phyloP scores from a whole-genome alignment of 768 basidiomycete genomes.

The Leccinum uliginosum region DNA sequence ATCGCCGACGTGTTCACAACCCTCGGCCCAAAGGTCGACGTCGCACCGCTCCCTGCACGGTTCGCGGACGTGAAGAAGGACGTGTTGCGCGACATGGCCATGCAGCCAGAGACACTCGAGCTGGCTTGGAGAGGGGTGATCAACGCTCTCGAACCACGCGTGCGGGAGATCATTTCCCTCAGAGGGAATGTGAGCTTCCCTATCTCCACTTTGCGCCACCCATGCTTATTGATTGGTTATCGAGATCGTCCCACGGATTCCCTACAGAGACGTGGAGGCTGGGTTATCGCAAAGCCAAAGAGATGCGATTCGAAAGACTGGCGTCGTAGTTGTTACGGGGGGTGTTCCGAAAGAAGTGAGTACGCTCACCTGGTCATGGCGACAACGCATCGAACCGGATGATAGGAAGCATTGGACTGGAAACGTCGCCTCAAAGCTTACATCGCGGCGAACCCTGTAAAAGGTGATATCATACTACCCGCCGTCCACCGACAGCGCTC shows the following conservation, averaged over 20 bases:
- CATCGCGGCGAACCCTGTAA: conserved; percentile 47
- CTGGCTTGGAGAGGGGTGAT: conserved; percentile 56
- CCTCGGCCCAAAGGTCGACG: conserved; percentile 35
- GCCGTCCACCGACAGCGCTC: not conserved
- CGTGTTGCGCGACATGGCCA: conserved; percentile 39
- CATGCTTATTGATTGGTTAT: not conserved
- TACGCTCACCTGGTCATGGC: conserved; percentile 8
- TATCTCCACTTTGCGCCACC: not conserved
- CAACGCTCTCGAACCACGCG: conserved; percentile 40
- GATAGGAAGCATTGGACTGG: conserved; percentile 57
- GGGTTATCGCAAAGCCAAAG: conserved; percentile 47
- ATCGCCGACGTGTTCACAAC: conserved; percentile 48
- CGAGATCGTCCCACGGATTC: conserved; percentile 51
- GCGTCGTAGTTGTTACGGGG: conserved; percentile 53
- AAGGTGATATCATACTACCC: conserved; percentile 35
- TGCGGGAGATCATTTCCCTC: conserved; percentile 42
- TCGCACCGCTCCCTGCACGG: conserved; percentile 45
- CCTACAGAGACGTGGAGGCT: conserved; percentile 39
- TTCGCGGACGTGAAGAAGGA: conserved; percentile 58
- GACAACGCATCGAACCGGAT: not conserved
- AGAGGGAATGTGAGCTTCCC: conserved; percentile 43
- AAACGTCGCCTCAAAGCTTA: conserved; percentile 53
- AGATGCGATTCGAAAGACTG: conserved; percentile 44
- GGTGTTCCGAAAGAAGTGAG: conserved; percentile 51
- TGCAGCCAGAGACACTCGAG: conserved; percentile 26